phyloP scores from a whole-genome alignment of 2,329 filamentous ascomycete species.

The Nothomitra cinnamomea region DNA sequence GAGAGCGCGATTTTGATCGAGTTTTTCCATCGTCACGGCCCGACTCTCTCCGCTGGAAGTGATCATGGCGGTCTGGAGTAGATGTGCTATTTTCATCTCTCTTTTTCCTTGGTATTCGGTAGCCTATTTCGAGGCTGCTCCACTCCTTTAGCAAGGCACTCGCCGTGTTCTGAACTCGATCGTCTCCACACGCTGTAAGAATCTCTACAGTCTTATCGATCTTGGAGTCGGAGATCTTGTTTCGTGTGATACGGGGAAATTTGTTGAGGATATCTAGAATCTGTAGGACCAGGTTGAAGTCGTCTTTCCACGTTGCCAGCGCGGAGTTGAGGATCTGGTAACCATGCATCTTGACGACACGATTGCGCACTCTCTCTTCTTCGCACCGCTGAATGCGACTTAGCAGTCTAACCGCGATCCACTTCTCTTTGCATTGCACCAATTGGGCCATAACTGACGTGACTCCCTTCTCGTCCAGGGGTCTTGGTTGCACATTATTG shows the following conservation, averaged over 20 bases:
- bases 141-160: conserved; percentile 61
- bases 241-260: conserved; percentile 79
- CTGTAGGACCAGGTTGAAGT: conserved; percentile 77
- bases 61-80: conserved; percentile 40
- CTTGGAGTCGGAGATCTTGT: conserved; percentile 93
- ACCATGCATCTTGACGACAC: conserved; percentile 89
- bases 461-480: conserved; percentile 65
- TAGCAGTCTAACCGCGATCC: conserved; percentile 93
- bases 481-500: conserved; percentile 67
- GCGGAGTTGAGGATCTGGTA: conserved; percentile 88
- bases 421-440: conserved; percentile 97
- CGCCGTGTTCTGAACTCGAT: conserved; percentile 56
- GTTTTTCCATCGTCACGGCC: conserved; percentile 31
- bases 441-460: conserved; percentile 92
- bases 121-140: conserved; percentile 78
- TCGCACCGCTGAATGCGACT: conserved; percentile 73
- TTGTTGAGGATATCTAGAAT: conserved; percentile 77
- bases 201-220: conserved; percentile 69
- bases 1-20: conserved; percentile 27
- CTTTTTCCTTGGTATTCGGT: conserved; percentile 85
- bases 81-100: conserved; percentile 45
- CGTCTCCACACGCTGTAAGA: conserved; percentile 47
- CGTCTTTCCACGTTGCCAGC: conserved; percentile 70
- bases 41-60: conserved; percentile 40
- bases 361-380: conserved; percentile 72